A percentile compares a stretch with the other conserved stretches of the same genome.
These are phyloP conservation scores for Rubia yunnanensis DNA, from an alignment of 257 asterid genomes.

Conservation along the genomic window DNA sequence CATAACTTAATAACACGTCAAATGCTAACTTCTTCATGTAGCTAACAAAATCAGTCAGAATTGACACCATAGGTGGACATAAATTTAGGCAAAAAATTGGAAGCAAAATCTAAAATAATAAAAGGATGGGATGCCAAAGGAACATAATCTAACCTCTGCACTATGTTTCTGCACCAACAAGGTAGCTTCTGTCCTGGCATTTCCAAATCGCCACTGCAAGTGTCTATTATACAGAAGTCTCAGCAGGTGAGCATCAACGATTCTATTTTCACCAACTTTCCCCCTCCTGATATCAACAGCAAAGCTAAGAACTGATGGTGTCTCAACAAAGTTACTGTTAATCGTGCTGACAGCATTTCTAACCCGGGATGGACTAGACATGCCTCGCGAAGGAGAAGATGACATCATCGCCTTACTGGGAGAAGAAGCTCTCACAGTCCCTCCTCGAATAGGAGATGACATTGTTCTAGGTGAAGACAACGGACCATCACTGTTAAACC, in stretches of 20 bases:
- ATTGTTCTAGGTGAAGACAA: slow-evolving; percentile 57
- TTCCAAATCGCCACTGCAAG: slow-evolving; percentile 88
- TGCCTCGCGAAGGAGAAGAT: slow-evolving; percentile 70
- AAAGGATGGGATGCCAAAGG: background rate
- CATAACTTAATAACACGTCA: background rate
- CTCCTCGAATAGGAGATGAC: slow-evolving; percentile 73
- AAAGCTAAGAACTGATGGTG: slow-evolving; percentile 91
- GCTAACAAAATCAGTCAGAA: background rate
- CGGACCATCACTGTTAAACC: slow-evolving; percentile 43
- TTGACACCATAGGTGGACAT: background rate
- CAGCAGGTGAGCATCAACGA: slow-evolving; percentile 72
- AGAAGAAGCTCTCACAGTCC: slow-evolving; percentile 59
- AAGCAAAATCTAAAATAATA: background rate
- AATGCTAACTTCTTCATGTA: background rate
- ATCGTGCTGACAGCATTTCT: slow-evolving; percentile 79
- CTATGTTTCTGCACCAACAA: slow-evolving; percentile 59
- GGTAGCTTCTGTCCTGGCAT: slow-evolving; percentile 70
- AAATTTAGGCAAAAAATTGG: background rate
- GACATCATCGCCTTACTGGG: slow-evolving; percentile 54
- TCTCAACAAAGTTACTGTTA: slow-evolving; percentile 50
- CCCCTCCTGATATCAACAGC: slow-evolving; percentile 93
- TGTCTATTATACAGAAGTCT: slow-evolving; percentile 85
- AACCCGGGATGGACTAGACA: slow-evolving; percentile 61
- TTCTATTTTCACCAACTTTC: slow-evolving; percentile 78
- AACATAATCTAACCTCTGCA: slow-evolving; percentile 54